phyloP scores from a whole-genome alignment of 192 early-diverging fungal genomes.

The Spizellomyces punctatus region DNA sequence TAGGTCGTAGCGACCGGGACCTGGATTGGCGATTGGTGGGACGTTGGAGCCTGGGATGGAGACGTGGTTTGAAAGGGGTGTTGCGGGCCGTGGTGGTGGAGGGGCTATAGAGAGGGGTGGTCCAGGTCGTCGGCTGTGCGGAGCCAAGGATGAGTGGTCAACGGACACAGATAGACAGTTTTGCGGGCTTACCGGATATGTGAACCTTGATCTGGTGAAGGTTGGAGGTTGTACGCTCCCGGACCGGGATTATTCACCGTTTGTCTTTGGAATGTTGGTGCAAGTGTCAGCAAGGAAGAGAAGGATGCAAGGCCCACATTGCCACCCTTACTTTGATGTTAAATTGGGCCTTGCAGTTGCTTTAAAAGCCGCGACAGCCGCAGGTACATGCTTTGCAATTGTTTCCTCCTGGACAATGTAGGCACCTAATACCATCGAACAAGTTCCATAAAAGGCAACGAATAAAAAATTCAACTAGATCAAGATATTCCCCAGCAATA shows the following conservation, averaged over 20 bases:
- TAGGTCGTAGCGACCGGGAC: conserved; percentile 49
- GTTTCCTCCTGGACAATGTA: background rate
- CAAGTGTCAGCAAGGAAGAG: background rate
- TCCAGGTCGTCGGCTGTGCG: conserved; percentile 8
- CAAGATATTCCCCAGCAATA: background rate
- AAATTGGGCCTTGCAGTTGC: conserved; percentile 1
- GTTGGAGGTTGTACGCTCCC: conserved; percentile 28
- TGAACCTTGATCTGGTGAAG: conserved; percentile 1
- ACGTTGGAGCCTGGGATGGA: conserved; percentile 28
- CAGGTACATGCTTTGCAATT: background rate
- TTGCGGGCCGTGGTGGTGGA: conserved; percentile 23
- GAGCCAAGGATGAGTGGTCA: background rate
- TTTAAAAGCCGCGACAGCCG: conserved; percentile 13
- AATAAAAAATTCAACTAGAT: too few relatives aligned
- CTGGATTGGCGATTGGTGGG: conserved; percentile 28
- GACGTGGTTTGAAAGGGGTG: conserved; percentile 32
- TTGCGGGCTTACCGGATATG: conserved; percentile 13
- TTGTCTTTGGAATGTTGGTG: background rate
- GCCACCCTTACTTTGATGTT: background rate
- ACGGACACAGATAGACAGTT: background rate
- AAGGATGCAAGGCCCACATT: background rate
- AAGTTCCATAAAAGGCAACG: too few relatives aligned
- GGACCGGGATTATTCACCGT: conserved; percentile 28
- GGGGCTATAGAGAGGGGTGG: conserved; percentile 6
- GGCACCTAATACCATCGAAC: too few relatives aligned